phyloP scores from a whole-genome alignment of 2,329 filamentous ascomycete species.

The Cercospora sp. region DNA sequence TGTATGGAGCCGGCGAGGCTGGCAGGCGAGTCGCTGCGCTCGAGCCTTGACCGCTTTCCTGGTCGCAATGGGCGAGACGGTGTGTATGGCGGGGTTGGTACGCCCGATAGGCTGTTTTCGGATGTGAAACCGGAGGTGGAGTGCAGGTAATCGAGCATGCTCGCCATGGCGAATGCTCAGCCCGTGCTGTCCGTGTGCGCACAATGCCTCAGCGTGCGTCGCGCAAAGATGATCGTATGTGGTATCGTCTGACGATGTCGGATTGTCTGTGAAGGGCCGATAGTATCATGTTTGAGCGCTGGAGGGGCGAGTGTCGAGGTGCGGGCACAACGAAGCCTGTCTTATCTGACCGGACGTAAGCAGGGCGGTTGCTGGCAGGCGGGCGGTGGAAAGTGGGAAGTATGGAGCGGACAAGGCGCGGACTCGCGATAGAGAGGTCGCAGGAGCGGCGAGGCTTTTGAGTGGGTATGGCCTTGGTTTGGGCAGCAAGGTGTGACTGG shows the following conservation, averaged over 20 bases:
- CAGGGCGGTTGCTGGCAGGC: conserved; percentile 1
- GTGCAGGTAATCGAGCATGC: conserved; percentile 29
- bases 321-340: conserved; percentile 3
- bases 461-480: background rate
- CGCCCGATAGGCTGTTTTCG: conserved; percentile 28
- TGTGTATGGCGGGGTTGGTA: conserved; percentile 37
- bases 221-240: conserved; percentile 29
- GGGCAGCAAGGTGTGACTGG: conserved; percentile 11
- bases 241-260: conserved; percentile 37
- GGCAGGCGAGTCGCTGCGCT: conserved; percentile 38
- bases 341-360: conserved; percentile 19
- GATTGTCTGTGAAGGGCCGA: conserved; percentile 30
- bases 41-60: conserved; percentile 29
- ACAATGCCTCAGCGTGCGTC: conserved; percentile 31
- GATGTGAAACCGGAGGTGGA: conserved; percentile 32
- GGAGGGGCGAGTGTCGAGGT: background rate
- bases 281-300: conserved; percentile 35
- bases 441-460: background rate
- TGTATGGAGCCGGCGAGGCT: conserved; percentile 39
- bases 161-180: conserved; percentile 10
- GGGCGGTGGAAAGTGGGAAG: conserved; percentile 16
- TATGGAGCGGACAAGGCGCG: conserved; percentile 5
- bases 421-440: background rate
- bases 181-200: background rate
- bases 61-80: conserved; percentile 24